These are phyloP conservation scores for Thyridium curvatum DNA, from an alignment of 2,329 filamentous ascomycete genomes.

Conservation along the genomic window DNA sequence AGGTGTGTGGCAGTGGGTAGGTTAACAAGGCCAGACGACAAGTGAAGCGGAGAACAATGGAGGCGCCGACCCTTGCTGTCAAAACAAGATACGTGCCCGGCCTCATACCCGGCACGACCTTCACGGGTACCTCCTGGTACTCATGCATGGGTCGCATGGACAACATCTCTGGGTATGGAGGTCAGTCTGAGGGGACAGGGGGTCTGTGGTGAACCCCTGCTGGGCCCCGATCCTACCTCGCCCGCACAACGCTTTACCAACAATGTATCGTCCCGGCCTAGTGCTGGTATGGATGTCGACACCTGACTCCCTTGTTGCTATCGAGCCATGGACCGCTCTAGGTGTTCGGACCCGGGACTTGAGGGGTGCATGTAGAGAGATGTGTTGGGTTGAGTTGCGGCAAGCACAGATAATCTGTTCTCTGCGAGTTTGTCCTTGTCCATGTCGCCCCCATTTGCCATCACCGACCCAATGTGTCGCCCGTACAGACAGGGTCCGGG, in stretches of 20 bases:
- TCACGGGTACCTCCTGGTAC: too few species aligned
- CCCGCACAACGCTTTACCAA: not conserved
- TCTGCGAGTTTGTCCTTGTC: constrained; percentile 1
- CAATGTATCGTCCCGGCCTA: not conserved
- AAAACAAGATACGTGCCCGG: too few species aligned
- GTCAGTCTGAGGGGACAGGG: not conserved
- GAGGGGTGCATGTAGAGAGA: constrained; percentile 2
- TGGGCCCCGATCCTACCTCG: not conserved
- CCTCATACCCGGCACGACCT: too few species aligned
- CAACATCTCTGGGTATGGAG: too few species aligned
- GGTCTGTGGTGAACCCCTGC: not conserved
- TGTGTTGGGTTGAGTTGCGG: constrained; percentile 10
- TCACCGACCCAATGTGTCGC: constrained; percentile 6
- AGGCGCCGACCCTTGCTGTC: too few species aligned
- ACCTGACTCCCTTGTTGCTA: too few species aligned
- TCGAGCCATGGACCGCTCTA: not conserved
- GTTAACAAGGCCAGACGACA: too few species aligned
- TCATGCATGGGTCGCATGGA: too few species aligned
- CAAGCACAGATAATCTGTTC: constrained; percentile 7
- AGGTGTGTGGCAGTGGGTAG: too few species aligned
- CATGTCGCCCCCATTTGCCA: constrained; percentile 11
- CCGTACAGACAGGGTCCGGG: not conserved
- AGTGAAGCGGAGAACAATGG: too few species aligned
- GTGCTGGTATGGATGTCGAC: too few species aligned
- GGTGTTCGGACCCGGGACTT: not conserved